phyloP scores from a whole-genome alignment of 108 stramenopile species.

The Fistulifera pelliculosa region DNA sequence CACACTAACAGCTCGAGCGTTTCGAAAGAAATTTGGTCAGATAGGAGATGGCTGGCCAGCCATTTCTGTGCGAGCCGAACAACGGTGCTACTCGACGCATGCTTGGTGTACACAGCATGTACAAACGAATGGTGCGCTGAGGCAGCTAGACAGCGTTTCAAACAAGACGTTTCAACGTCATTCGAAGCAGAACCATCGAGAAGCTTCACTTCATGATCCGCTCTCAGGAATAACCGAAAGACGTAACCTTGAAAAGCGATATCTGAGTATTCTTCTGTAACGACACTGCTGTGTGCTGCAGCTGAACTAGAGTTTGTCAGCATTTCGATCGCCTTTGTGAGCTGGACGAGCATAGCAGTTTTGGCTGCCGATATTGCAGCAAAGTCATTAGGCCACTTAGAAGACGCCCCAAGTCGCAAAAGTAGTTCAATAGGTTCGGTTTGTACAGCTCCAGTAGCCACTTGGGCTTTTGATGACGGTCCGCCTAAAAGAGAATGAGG shows the following conservation, averaged over 20 bases:
- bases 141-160: conserved; percentile 51
- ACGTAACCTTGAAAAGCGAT: conserved; percentile 69
- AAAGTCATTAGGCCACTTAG: conserved; percentile 78
- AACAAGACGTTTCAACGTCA: conserved; percentile 36
- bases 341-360: conserved; percentile 75
- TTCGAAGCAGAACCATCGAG: conserved; percentile 42
- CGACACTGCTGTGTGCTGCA: conserved; percentile 28
- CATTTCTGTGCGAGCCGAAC: conserved; percentile 63
- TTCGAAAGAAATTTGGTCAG: conserved; percentile 59
- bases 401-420: conserved; percentile 62
- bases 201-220: conserved; percentile 73
- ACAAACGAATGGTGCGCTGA: conserved; percentile 73
- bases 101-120: conserved; percentile 63
- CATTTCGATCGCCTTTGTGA: conserved; percentile 67
- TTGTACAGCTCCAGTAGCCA: conserved; percentile 43
- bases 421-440: conserved; percentile 63
- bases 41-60: conserved; percentile 70
- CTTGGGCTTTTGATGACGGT: conserved; percentile 11
- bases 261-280: conserved; percentile 50
- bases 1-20: conserved; percentile 75
- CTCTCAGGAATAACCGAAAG: conserved; percentile 66
- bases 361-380: conserved; percentile 83
- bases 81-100: conserved; percentile 68
- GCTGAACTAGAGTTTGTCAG: conserved; percentile 22
- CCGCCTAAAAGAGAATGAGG: conserved; percentile 74